Percentiles rank a stretch among this genome's conserved stretches.
These are phyloP conservation scores for Mediolabrus comicus DNA, from an alignment of 108 stramenopile species.

Conservation along the genomic window DNA sequence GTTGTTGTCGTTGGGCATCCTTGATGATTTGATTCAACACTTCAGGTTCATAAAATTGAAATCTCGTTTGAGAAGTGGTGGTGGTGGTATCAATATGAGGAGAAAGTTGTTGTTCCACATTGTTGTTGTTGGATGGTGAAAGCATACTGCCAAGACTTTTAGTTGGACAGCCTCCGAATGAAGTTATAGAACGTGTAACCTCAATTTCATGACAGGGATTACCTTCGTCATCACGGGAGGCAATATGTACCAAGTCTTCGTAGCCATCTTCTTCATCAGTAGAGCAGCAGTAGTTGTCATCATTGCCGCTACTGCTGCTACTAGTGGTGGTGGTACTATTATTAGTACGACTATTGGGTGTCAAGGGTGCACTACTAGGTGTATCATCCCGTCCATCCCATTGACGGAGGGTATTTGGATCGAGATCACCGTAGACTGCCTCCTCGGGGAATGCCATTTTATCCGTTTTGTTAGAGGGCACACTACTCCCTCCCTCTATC, in stretches of 20 bases:
- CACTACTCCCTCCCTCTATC: too few relatives aligned
- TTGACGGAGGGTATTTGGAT: neutral
- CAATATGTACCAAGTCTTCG: neutral
- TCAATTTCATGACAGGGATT: neutral
- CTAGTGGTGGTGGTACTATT: too few relatives aligned
- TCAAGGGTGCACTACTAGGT: neutral
- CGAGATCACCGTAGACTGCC: neutral
- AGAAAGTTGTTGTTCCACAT: neutral
- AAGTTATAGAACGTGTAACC: neutral
- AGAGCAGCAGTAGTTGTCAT: too few relatives aligned
- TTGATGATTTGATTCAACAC: neutral
- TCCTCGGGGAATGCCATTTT: slow-evolving; percentile 2
- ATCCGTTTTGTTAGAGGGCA: too few relatives aligned
- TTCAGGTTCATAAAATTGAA: too few relatives aligned
- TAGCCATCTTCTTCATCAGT: neutral
- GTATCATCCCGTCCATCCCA: neutral
- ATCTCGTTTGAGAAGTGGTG: neutral
- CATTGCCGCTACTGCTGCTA: too few relatives aligned
- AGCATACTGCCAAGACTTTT: too few relatives aligned
- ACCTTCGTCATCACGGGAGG: neutral
- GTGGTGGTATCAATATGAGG: neutral
- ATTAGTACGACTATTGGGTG: neutral
- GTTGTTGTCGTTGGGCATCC: neutral
- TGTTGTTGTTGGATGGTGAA: neutral
- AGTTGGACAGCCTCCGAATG: neutral